These are phyloP conservation scores for Beauveria varroae DNA, from an alignment of 2,329 filamentous ascomycete species.

Conservation along the genomic window DNA sequence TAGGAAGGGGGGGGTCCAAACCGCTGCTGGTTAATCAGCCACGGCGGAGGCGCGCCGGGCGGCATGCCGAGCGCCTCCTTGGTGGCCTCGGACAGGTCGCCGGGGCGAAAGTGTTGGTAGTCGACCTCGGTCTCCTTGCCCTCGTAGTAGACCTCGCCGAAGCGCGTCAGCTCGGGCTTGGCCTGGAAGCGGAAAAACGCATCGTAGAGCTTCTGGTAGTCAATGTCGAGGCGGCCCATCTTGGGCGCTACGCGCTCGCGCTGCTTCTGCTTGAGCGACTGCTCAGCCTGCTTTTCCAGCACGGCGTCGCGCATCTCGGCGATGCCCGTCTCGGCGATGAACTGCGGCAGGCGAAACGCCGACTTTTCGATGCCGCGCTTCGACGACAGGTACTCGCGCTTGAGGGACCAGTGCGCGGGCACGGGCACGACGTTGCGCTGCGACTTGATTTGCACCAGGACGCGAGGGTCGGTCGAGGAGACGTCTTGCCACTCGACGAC, in stretches of 20 bases:
- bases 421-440: conserved; percentile 95
- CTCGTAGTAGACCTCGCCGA: conserved; percentile 99
- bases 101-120: conserved; percentile 79
- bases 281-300: conserved; percentile 89
- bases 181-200: conserved; percentile 98
- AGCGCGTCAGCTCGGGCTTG: conserved; percentile 87
- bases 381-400: conserved; percentile 93
- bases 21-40: conserved; percentile 95
- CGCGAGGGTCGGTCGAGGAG: conserved; percentile 77
- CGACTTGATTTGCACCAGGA: conserved; percentile 91
- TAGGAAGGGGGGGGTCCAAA: conserved; percentile 92
- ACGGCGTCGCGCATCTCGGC: conserved; percentile 97
- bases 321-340: conserved; percentile 96
- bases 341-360: conserved; percentile 85
- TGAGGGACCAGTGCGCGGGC: conserved; percentile 87
- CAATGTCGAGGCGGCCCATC: conserved; percentile 95
- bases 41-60: conserved; percentile 85
- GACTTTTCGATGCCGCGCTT: conserved; percentile 96
- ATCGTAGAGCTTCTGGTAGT: conserved; percentile 97
- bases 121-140: conserved; percentile 98
- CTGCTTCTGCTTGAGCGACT: conserved; percentile 89
- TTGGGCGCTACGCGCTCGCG: conserved; percentile 90
- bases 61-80: conserved; percentile 93
- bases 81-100: conserved; percentile 80
- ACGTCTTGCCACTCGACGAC: conserved; percentile 97